These are phyloP conservation scores for Xylariaceae sp. DNA, from an alignment of 2,329 filamentous ascomycete genomes.

Conservation along the genomic window DNA sequence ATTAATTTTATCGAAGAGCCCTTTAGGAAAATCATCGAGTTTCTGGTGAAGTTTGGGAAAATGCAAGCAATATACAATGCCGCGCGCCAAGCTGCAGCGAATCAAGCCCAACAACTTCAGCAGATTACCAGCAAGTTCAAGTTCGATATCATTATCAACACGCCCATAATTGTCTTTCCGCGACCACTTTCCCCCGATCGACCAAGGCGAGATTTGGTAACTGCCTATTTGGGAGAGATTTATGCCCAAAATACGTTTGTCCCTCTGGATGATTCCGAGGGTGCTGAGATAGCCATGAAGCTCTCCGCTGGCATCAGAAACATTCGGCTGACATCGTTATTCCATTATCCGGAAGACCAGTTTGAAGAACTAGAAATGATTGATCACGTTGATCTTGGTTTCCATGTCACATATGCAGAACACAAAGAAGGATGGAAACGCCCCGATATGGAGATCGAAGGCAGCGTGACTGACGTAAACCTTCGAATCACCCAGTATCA, in stretches of 20 bases:
- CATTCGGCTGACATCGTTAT: constrained; percentile 82
- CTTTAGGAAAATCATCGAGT: constrained; percentile 96
- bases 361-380: constrained; percentile 93
- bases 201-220: constrained; percentile 74
- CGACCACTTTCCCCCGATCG: constrained; percentile 66
- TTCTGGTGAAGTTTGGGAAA: constrained; percentile 96
- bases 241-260: constrained; percentile 94
- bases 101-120: constrained; percentile 88
- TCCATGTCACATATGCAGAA: constrained; percentile 87
- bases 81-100: constrained; percentile 87
- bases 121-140: constrained; percentile 86
- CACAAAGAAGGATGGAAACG: constrained; percentile 72
- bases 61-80: constrained; percentile 99
- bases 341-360: constrained; percentile 69
- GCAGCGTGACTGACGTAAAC: constrained; percentile 90
- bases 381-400: constrained; percentile 90
- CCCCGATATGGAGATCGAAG: constrained; percentile 87
- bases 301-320: constrained; percentile 88
- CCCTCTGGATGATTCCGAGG: constrained; percentile 71
- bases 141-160: constrained; percentile 89
- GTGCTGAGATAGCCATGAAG: constrained; percentile 77
- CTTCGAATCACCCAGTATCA: constrained; percentile 86
- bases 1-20: constrained; percentile 96
- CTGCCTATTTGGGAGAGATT: constrained; percentile 93
- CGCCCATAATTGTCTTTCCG: constrained; percentile 94